Evolutionary conservation across 768 basidiomycete genomes (phyloP).

Genomic region (Chalciporus chontae): DNA sequence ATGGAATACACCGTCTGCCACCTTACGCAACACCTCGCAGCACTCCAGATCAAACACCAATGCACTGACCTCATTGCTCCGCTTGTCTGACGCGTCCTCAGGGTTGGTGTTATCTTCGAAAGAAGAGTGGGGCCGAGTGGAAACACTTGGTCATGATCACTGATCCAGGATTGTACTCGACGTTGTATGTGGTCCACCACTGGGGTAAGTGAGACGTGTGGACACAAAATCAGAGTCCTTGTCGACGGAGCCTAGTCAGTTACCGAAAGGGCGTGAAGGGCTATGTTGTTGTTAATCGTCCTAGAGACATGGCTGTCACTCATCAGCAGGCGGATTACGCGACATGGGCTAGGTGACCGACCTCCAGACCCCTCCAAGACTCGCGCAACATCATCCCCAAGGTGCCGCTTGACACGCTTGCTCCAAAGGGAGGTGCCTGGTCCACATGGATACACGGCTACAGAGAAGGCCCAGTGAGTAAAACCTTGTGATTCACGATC

Average conservation of each 20-base stretch:
- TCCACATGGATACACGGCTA: conserved; percentile 41
- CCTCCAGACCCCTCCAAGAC: conserved; percentile 40
- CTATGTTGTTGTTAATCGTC: conserved; percentile 34
- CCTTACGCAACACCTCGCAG: too few species aligned
- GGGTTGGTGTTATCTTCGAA: conserved; percentile 35
- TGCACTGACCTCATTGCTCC: conserved; percentile 39
- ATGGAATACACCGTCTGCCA: too few species aligned
- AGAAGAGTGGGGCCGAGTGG: conserved; percentile 41
- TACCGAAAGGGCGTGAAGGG: conserved; percentile 36
- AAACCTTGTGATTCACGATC: neutral
- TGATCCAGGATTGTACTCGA: conserved; percentile 33
- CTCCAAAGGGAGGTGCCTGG: conserved; percentile 34
- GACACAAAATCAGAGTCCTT: conserved; percentile 31
- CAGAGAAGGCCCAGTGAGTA: neutral
- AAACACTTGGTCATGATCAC: conserved; percentile 41
- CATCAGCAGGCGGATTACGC: neutral
- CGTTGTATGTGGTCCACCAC: conserved; percentile 29
- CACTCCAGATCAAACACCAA: conserved; percentile 38
- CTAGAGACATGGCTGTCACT: neutral
- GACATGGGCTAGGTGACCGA: neutral
- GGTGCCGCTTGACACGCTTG: conserved; percentile 34
- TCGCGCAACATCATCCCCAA: conserved; percentile 37
- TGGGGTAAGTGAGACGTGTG: conserved; percentile 31
- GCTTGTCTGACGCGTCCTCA: conserved; percentile 31
- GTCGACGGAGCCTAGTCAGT: conserved; percentile 36